Evolutionary conservation across 805 yeast genomes (phyloP).

Genomic region (Lipomyces yamanashiensis): DNA sequence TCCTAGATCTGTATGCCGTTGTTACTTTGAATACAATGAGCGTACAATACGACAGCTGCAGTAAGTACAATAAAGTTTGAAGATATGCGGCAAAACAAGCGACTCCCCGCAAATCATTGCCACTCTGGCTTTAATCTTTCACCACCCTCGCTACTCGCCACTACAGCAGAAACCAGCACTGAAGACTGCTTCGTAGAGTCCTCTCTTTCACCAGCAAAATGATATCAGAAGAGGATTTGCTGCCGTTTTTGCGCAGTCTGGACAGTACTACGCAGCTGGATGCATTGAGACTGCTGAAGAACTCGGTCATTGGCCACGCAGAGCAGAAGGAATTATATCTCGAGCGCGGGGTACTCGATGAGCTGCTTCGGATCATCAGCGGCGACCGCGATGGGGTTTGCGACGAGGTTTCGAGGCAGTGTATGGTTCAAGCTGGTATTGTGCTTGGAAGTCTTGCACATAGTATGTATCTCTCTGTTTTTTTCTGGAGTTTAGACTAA

Average conservation of each 20-base stretch:
- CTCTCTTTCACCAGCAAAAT: conserved; percentile 4
- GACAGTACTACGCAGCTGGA: conserved; percentile 28
- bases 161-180: background rate
- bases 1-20: too few species aligned
- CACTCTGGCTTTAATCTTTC: background rate
- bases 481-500: background rate
- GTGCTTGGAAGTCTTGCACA: conserved; percentile 44
- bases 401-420: conserved; percentile 14
- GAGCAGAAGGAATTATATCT: conserved; percentile 42
- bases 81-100: conserved; percentile 5
- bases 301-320: conserved; percentile 45
- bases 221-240: conserved; percentile 31
- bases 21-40: too few species aligned
- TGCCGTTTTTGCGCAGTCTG: conserved; percentile 18
- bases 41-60: background rate
- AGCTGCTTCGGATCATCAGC: conserved; percentile 39
- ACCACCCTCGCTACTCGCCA: background rate
- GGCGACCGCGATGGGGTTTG: conserved; percentile 24
- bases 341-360: conserved; percentile 35
- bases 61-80: conserved; percentile 1
- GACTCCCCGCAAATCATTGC: background rate
- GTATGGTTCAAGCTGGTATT: conserved; percentile 40
- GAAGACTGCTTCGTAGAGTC: background rate
- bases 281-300: conserved; percentile 41
- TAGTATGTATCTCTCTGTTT: conserved; percentile 33